phyloP scores from a whole-genome alignment of 2,329 filamentous ascomycete species.

The Coniosporium tulheliwenetii region DNA sequence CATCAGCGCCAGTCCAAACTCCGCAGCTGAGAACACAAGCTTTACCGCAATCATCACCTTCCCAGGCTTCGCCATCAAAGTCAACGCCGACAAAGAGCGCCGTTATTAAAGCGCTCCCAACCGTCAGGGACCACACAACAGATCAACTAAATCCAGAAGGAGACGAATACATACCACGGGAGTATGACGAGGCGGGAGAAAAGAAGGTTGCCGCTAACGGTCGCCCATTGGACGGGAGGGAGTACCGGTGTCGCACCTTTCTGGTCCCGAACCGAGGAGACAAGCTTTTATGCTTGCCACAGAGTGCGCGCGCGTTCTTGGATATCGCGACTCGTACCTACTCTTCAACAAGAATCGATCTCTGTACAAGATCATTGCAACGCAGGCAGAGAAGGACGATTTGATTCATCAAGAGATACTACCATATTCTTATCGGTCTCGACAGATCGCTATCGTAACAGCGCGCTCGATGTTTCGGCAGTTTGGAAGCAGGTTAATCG shows the following conservation, averaged over 20 bases:
- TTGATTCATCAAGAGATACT: conserved; percentile 88
- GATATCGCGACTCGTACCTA: conserved; percentile 94
- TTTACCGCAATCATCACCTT: conserved; percentile 35
- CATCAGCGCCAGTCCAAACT: conserved; percentile 32
- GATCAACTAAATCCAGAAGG: conserved; percentile 80
- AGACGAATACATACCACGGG: conserved; percentile 89
- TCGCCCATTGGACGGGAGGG: conserved; percentile 63
- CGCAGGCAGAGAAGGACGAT: conserved; percentile 90
- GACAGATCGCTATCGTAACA: conserved; percentile 95
- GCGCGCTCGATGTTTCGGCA: conserved; percentile 97
- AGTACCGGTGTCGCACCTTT: conserved; percentile 89
- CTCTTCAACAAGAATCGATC: conserved; percentile 98
- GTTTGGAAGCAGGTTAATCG: conserved; percentile 87
- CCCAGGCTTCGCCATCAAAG: conserved; percentile 54
- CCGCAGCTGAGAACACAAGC: conserved; percentile 37
- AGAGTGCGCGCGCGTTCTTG: conserved; percentile 84
- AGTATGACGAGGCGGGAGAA: conserved; percentile 85
- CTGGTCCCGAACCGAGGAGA: conserved; percentile 78
- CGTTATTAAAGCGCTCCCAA: conserved; percentile 85
- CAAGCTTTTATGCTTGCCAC: conserved; percentile 96
- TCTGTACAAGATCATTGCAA: conserved; percentile 93
- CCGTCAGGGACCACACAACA: conserved; percentile 91
- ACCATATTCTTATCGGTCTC: conserved; percentile 93
- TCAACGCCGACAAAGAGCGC: conserved; percentile 61
- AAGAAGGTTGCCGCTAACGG: conserved; percentile 82